Evolutionary conservation across 2,329 filamentous ascomycete species (phyloP).

Genomic region (Passalora sequoiae): DNA sequence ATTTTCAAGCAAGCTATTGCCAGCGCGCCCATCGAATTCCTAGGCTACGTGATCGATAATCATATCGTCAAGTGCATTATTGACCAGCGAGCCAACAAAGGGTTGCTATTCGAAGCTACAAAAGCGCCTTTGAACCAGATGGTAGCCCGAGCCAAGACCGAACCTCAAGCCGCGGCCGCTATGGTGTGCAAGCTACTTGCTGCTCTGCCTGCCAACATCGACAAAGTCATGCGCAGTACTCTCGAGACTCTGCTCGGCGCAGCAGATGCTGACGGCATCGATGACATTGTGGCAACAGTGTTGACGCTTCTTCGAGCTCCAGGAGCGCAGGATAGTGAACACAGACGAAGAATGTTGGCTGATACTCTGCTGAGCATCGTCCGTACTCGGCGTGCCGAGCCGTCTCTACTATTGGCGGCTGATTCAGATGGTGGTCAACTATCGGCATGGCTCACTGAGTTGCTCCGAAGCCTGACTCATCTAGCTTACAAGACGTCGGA

Average conservation of each 20-base stretch:
- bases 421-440: slow-evolving; percentile 21
- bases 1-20: slow-evolving; percentile 73
- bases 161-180: slow-evolving; percentile 55
- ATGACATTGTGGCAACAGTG: slow-evolving; percentile 50
- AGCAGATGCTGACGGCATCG: slow-evolving; percentile 48
- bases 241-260: slow-evolving; percentile 67
- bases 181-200: slow-evolving; percentile 65
- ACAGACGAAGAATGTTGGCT: slow-evolving; percentile 48
- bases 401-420: slow-evolving; percentile 24
- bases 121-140: slow-evolving; percentile 69
- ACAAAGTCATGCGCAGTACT: slow-evolving; percentile 77
- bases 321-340: slow-evolving; percentile 46
- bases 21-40: slow-evolving; percentile 45
- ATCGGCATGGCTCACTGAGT: slow-evolving; percentile 24
- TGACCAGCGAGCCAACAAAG: slow-evolving; percentile 71
- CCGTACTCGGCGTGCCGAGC: slow-evolving; percentile 33
- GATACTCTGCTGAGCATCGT: slow-evolving; percentile 51
- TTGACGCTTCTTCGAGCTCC: slow-evolving; percentile 45
- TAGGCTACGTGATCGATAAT: slow-evolving; percentile 66
- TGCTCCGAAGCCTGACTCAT: slow-evolving; percentile 27
- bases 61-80: slow-evolving; percentile 78
- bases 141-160: slow-evolving; percentile 57
- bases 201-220: slow-evolving; percentile 71
- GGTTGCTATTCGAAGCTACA: slow-evolving; percentile 75
- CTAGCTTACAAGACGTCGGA: slow-evolving; percentile 13